Evolutionary conservation across 2,329 filamentous ascomycete species (phyloP).

Genomic region (Cadophora sp.): DNA sequence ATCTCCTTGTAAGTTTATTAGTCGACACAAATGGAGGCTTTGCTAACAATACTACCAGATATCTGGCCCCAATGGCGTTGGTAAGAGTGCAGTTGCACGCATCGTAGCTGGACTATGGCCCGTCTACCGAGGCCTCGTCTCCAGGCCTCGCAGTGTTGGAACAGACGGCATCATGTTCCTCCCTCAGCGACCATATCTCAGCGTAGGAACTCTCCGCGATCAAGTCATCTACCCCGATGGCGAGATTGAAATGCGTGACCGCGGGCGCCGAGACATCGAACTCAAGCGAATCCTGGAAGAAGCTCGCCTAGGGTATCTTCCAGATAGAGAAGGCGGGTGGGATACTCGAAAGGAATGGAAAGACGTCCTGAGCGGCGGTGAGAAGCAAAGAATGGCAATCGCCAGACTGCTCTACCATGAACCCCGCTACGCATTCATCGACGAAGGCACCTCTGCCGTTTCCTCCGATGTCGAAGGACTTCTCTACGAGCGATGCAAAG

Average conservation of each 20-base stretch:
- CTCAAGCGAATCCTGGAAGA: conserved; percentile 81
- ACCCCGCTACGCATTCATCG: conserved; percentile 90
- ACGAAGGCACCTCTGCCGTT: conserved; percentile 94
- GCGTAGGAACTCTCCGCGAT: conserved; percentile 89
- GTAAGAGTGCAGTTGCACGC: conserved; percentile 87
- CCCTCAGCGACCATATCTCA: conserved; percentile 91
- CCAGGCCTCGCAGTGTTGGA: conserved; percentile 79
- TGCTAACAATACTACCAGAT: conserved; percentile 57
- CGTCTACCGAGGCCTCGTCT: conserved; percentile 90
- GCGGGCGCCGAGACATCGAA: conserved; percentile 78
- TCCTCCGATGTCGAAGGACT: conserved; percentile 93
- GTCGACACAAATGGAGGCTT: neutral
- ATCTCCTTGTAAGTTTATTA: conserved; percentile 68
- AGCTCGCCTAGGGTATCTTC: conserved; percentile 86
- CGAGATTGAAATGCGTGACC: conserved; percentile 89
- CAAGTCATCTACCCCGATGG: conserved; percentile 98
- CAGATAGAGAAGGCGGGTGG: conserved; percentile 93
- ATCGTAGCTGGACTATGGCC: conserved; percentile 95
- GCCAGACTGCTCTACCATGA: conserved; percentile 93
- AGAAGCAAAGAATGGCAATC: conserved; percentile 95
- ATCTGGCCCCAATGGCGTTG: conserved; percentile 92
- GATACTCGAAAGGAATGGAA: conserved; percentile 98
- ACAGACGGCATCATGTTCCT: conserved; percentile 98
- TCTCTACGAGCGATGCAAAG: conserved; percentile 91
- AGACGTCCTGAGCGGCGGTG: conserved; percentile 93